Conservation (phyloP, 371 early-diverging fungal genomes). For the Apophysomyces sp. region DNA sequence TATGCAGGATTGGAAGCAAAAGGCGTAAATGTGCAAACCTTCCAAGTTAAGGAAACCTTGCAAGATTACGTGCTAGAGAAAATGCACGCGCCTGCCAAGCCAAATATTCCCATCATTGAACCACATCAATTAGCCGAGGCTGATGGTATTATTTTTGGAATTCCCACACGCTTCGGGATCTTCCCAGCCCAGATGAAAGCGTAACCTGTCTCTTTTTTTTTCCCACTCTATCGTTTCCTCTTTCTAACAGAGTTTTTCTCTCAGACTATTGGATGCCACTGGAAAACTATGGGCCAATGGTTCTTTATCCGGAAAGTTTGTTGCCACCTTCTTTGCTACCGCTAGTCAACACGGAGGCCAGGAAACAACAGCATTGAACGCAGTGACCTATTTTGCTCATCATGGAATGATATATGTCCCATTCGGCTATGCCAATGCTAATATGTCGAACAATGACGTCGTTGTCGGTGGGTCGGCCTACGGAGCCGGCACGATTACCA, state of each 20-base stretch:
- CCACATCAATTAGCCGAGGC: slow-evolving; percentile 58
- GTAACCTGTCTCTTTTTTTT: slow-evolving; percentile 10
- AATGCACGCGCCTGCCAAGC: slow-evolving; percentile 68
- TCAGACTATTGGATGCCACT: slow-evolving; percentile 61
- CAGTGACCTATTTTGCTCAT: slow-evolving; percentile 72
- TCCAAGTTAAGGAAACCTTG: slow-evolving; percentile 72
- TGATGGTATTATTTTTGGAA: slow-evolving; percentile 82
- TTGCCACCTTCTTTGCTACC: slow-evolving; percentile 73
- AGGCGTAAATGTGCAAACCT: slow-evolving; percentile 61
- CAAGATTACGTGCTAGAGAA: slow-evolving; percentile 62
- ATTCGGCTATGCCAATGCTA: slow-evolving; percentile 56
- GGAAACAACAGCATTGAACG: slow-evolving; percentile 74
- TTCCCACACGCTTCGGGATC: slow-evolving; percentile 65
- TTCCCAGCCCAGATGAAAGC: slow-evolving; percentile 78
- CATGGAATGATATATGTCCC: slow-evolving; percentile 84
- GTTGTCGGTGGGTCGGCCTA: slow-evolving; percentile 72
- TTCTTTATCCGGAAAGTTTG: slow-evolving; percentile 71
- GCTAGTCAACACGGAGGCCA: slow-evolving; percentile 75
- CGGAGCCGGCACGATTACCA: slow-evolving; percentile 75
- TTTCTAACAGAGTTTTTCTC: background rate
- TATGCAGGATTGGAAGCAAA: slow-evolving; percentile 43
- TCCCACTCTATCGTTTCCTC: background rate
- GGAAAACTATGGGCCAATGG: slow-evolving; percentile 73
- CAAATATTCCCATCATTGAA: slow-evolving; percentile 62
- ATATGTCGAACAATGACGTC: slow-evolving; percentile 30